Evolutionary conservation across 345 rosid species (phyloP).

Genomic region (Arabis alpina): DNA sequence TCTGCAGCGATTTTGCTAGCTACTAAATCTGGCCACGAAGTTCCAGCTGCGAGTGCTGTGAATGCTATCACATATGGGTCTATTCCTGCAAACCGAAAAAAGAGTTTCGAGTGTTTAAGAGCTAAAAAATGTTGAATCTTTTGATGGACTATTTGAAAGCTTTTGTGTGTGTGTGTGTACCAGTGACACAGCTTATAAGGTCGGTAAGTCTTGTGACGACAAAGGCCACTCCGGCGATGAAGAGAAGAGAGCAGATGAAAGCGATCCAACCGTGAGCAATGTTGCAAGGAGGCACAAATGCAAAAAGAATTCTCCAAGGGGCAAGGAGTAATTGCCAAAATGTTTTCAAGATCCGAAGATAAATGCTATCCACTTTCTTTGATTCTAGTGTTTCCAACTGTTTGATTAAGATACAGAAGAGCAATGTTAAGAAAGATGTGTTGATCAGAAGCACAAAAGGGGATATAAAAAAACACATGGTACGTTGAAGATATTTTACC

Average conservation of each 20-base stretch:
- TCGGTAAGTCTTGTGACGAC: constrained; percentile 75
- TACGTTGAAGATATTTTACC: constrained; percentile 49
- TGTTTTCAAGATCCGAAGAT: constrained; percentile 49
- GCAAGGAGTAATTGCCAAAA: constrained; percentile 66
- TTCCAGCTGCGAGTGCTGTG: constrained; percentile 89
- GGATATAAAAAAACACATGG: constrained; percentile 17
- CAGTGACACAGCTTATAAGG: constrained; percentile 92
- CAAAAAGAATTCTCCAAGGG: constrained; percentile 86
- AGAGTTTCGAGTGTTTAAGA: constrained; percentile 9
- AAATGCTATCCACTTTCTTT: constrained; percentile 55
- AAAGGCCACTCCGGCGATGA: constrained; percentile 85
- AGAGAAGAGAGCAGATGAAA: constrained; percentile 76
- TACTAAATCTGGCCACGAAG: constrained; percentile 98
- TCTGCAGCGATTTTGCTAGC: constrained; percentile 98
- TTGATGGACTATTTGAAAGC: constrained; percentile 4
- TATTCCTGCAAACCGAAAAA: constrained; percentile 56
- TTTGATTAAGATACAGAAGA: constrained; percentile 32
- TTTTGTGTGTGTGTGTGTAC: constrained; percentile 46
- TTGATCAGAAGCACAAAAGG: background rate
- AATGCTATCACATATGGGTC: constrained; percentile 93
- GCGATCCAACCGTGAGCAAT: constrained; percentile 95
- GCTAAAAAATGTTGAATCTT: constrained; percentile 14
- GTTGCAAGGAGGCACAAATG: constrained; percentile 86
- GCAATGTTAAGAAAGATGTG: constrained; percentile 8
- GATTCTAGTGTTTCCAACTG: constrained; percentile 72